Evolutionary conservation across 495 filamentous ascomycete species (phyloP).

Genomic region (Collariella sp.): DNA sequence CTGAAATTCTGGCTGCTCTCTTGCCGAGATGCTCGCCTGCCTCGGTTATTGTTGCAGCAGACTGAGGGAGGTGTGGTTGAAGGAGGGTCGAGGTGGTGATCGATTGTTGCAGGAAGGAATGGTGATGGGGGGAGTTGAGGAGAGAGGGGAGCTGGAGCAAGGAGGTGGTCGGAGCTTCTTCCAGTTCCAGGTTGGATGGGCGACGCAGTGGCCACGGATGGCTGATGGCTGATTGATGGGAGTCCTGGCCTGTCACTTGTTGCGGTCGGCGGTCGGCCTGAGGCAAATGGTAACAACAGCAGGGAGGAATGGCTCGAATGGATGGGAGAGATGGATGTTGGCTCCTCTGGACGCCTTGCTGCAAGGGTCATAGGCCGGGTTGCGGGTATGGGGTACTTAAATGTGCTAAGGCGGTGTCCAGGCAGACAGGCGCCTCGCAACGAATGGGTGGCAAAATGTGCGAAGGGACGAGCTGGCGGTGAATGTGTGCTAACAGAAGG

Average conservation of each 20-base stretch:
- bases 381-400: constrained; percentile 21
- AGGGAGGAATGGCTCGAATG: too few species aligned
- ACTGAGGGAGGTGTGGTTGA: not conserved
- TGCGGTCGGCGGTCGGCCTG: not conserved
- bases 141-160: not conserved
- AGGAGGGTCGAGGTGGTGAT: not conserved
- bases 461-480: constrained; percentile 5
- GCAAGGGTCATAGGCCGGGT: too few species aligned
- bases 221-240: too few species aligned
- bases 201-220: not conserved
- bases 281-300: constrained; percentile 8
- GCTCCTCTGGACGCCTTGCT: too few species aligned
- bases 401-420: constrained; percentile 16
- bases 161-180: not conserved
- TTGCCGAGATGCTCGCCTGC: not conserved
- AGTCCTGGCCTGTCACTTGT: too few species aligned
- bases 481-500: constrained; percentile 19
- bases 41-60: not conserved
- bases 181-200: not conserved
- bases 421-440: constrained; percentile 25
- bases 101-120: not conserved
- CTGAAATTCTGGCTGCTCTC: not conserved
- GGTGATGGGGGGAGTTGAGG: not conserved
- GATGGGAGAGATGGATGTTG: too few species aligned
- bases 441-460: constrained; percentile 7